Evolutionary conservation across 2,329 filamentous ascomycete species (phyloP), one percentile per base, ranked within the genome.

Genomic region (Trichoderma breve): DNA sequence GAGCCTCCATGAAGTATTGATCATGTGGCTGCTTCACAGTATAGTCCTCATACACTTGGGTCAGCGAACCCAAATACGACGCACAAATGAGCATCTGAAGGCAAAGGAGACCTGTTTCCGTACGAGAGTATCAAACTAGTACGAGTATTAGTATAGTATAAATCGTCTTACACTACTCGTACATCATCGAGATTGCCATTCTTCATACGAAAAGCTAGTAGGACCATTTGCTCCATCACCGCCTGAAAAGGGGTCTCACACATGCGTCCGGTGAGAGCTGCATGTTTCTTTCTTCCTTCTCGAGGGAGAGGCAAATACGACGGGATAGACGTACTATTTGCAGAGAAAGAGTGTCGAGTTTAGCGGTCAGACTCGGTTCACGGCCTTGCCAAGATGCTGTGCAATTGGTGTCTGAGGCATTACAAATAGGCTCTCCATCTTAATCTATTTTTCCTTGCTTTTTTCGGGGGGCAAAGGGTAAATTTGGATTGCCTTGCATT

Each of bases 211-310:
- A 8, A n/a, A 47, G 15, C 14, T 14, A 43, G 3, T 14, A 28
- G 55, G 55, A 18, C 2, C n/a, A 53, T 28, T 21, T 36, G 3
- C 47, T 53, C 28, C 24, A 61, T 36, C 39, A 60, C 21, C 6
- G 39, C 28, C 28, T 8, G 57, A 39, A 24, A 53, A 70, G 66
- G n/a, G 30, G 66, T 61, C 66, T 68, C 57, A 70, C 64, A 61
- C 57, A 47, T 70, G 57, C 66, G 28, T 21, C 39, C 39, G 26
- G 57, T 62, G 39, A 62, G 5, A 28, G 39, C 57, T 62, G 66
- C 66, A 36, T 26, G 57, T 61, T 53, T 62, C 55, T 51, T 21
- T 60, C 65, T 51, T 21, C 51, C 65, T 26, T 4, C 9, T 21
- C 39, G n/a, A 70, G 66, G 39, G 66, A 51, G 66, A 70, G 39